These are phyloP conservation scores for Corchorus capsularis DNA, from an alignment of 345 rosid species.

Conservation along the genomic window DNA sequence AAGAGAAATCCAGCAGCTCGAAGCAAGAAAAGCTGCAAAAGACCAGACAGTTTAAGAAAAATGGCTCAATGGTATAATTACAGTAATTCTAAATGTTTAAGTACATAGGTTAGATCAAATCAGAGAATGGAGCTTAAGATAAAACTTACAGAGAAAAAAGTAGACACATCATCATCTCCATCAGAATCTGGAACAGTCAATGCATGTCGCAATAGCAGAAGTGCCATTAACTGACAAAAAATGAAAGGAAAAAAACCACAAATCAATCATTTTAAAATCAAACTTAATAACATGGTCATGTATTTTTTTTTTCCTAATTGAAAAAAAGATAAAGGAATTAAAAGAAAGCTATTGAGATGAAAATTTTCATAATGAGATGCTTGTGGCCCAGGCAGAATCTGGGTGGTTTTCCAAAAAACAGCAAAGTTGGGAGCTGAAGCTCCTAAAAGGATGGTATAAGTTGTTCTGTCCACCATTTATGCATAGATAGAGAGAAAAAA, in stretches of 20 bases:
- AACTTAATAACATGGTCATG: conserved; percentile 5
- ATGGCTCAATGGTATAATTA: background rate
- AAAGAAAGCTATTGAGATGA: conserved; percentile 1
- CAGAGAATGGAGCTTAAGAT: conserved; percentile 10
- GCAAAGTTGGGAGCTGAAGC: conserved; percentile 3
- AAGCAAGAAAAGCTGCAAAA: conserved; percentile 74
- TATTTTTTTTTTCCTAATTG: background rate
- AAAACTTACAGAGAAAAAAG: conserved; percentile 74
- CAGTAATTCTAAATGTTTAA: background rate
- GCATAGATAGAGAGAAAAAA: background rate
- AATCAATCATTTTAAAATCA: conserved; percentile 13
- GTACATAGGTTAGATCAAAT: conserved; percentile 3
- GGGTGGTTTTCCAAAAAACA: background rate
- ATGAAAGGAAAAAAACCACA: conserved; percentile 14
- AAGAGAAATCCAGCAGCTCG: conserved; percentile 83
- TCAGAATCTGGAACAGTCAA: conserved; percentile 64
- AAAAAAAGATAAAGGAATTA: background rate
- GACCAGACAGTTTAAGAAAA: conserved; percentile 14
- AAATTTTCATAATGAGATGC: conserved; percentile 7
- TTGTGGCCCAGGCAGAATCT: background rate
- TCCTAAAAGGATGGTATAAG: background rate
- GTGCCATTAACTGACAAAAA: conserved; percentile 68
- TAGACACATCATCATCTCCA: conserved; percentile 67
- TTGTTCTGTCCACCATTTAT: background rate
- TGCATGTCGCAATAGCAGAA: conserved; percentile 77